Conservation (phyloP, 2,329 filamentous ascomycete genomes). For the Colletotrichum higginsianum region DNA sequence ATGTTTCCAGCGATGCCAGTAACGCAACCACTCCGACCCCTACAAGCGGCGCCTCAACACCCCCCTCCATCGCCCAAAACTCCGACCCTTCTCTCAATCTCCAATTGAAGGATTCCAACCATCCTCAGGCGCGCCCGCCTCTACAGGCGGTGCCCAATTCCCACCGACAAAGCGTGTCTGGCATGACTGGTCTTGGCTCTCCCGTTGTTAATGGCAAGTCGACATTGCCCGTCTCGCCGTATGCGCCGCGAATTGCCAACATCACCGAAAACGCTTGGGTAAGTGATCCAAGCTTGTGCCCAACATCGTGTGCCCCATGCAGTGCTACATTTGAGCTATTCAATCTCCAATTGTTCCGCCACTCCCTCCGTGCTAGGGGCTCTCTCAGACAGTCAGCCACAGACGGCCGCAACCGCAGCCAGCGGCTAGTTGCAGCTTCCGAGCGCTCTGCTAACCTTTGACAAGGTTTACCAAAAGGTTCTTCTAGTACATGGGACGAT, state of each 20-base stretch:
- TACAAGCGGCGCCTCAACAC: slow-evolving; percentile 80
- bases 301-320: not conserved
- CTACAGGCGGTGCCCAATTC: slow-evolving; percentile 55
- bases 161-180: slow-evolving; percentile 76
- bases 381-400: slow-evolving; percentile 21
- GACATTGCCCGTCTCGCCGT: slow-evolving; percentile 78
- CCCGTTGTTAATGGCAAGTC: slow-evolving; percentile 68
- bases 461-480: slow-evolving; percentile 91
- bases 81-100: slow-evolving; percentile 77
- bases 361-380: not conserved
- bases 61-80: slow-evolving; percentile 79
- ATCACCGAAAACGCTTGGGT: slow-evolving; percentile 89
- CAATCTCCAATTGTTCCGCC: slow-evolving; percentile 4
- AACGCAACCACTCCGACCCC: slow-evolving; percentile 74
- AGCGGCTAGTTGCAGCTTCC: slow-evolving; percentile 31
- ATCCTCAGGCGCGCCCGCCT: slow-evolving; percentile 53
- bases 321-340: slow-evolving; percentile 3
- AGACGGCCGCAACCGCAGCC: slow-evolving; percentile 11
- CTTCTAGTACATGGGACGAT: slow-evolving; percentile 86
- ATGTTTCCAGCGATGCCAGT: slow-evolving; percentile 73
- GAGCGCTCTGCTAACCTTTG: slow-evolving; percentile 45
- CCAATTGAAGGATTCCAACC: slow-evolving; percentile 65
- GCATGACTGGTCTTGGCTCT: slow-evolving; percentile 73
- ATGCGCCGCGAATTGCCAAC: slow-evolving; percentile 85
- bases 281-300: slow-evolving; percentile 52